Evolutionary conservation across 2,329 filamentous ascomycete species (phyloP).

Genomic region (Acrocalymma vagum): DNA sequence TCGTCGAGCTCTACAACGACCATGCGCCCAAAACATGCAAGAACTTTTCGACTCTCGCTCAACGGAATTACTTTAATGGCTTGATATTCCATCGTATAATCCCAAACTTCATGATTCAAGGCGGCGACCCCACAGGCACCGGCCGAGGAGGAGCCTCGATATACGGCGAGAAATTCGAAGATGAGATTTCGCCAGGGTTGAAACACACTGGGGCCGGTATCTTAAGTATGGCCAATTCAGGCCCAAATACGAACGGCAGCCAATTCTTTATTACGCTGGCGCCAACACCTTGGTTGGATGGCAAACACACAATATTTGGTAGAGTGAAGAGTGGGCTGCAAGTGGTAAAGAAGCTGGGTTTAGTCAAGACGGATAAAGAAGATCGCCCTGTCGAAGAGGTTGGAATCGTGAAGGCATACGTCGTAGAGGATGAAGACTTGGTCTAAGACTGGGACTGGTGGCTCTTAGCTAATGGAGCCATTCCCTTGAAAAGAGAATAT

Average conservation of each 20-base stretch:
- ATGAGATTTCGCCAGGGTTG: conserved; percentile 81
- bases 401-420: conserved; percentile 76
- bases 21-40: conserved; percentile 90
- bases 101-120: conserved; percentile 95
- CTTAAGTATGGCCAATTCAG: conserved; percentile 96
- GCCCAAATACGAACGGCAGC: conserved; percentile 90
- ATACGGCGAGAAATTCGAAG: conserved; percentile 92
- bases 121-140: conserved; percentile 92
- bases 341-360: conserved; percentile 85
- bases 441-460: conserved; percentile 28
- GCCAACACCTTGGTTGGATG: conserved; percentile 94
- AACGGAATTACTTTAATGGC: conserved; percentile 86
- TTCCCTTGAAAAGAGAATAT: no score
- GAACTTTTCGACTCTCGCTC: conserved; percentile 84
- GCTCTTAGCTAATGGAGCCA: not conserved
- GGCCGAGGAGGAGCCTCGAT: conserved; percentile 89
- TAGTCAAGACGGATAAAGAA: conserved; percentile 82
- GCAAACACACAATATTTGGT: conserved; percentile 97
- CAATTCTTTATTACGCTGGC: conserved; percentile 97
- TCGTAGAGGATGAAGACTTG: conserved; percentile 69
- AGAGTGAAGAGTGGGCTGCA: conserved; percentile 84
- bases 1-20: conserved; percentile 85
- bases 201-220: conserved; percentile 94
- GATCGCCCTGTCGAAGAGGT: conserved; percentile 85
- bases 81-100: conserved; percentile 95